Evolutionary conservation across 441 rosid genomes (phyloP).

Genomic region (Macaranga tanarius): DNA sequence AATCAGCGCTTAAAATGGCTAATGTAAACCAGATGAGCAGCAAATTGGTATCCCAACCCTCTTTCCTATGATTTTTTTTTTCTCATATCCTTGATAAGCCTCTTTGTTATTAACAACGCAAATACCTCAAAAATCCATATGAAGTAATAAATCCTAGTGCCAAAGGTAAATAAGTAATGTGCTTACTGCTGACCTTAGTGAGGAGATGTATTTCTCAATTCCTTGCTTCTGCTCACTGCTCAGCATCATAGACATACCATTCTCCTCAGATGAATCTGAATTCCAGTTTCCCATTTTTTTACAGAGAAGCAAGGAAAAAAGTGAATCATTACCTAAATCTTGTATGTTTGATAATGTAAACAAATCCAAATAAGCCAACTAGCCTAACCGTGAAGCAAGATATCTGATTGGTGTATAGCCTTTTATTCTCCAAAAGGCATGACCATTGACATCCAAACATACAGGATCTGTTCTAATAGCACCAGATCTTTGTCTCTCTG

Average conservation of each 20-base stretch:
- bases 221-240: conserved; percentile 54
- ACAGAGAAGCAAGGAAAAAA: background rate
- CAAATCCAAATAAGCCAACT: background rate
- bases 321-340: background rate
- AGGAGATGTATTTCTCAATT: conserved; percentile 62
- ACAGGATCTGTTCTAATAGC: conserved; percentile 66
- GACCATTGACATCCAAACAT: conserved; percentile 47
- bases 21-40: no score
- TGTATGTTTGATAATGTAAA: conserved; percentile 6
- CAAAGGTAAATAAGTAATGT: background rate
- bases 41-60: no score
- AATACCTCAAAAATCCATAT: conserved; percentile 25
- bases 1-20: no score
- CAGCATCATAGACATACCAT: conserved; percentile 59
- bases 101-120: no score
- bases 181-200: conserved; percentile 34
- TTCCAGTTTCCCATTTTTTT: conserved; percentile 47
- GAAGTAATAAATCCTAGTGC: background rate
- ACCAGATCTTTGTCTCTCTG: conserved; percentile 52
- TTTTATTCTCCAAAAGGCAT: conserved; percentile 61
- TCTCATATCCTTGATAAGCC: no score
- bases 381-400: conserved; percentile 72
- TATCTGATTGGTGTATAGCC: conserved; percentile 36
- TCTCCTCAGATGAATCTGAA: conserved; percentile 45
- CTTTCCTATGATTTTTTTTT: no score